Base-by-base conservation (phyloP, 208 protist species). In the Hexamita inflata region DNA sequence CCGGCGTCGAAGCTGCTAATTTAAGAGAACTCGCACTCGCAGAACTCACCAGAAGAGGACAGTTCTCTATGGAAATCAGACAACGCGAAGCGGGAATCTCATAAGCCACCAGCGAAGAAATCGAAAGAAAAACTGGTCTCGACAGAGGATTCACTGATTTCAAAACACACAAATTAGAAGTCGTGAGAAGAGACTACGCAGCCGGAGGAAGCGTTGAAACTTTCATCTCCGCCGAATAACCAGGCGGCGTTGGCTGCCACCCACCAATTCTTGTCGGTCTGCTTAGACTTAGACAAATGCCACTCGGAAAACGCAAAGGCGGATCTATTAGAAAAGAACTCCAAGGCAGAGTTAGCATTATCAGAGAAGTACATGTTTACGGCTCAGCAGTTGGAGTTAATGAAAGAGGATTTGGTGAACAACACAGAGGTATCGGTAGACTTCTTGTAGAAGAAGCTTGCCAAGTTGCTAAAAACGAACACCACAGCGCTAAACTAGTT, bases 1-100 rank as follows among this genome's bases (percentile, higher is more conserved):
- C 84, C 24, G 94, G 94, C 53, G 91, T 96, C 11, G 94, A 97
- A 76, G 86, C 90, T 45, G 90, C 93, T 26, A 98, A 98, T 84
- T 81, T 98, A 41, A 86, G 95, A 19, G 91, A 98, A 84, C 82
- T 94, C 0, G 89, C 94, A 40, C 4, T 58, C 29, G 42, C n/a
- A 7, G 41, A 45, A 15, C 1, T n/a, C 19, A 34, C 35, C 1
- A 61, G 49, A 26, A n/a, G 32, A 58, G 58, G 58, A 57, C 29
- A 19, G 34, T 0, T 2, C 2, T 77, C 29, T 9, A 38, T 32
- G 19, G 80, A 82, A 30, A 75, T 80, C 34, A n/a, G 79, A 45
- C 42, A 62, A 39, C 39, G 78, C 60, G 78, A 82, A 53, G 65
- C 76, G 57, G 80, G 80, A n/a, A 81, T 81, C 11, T 11, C 30